Evolutionary conservation across 106 monocot genomes (phyloP), one percentile per base, ranked within the genome.

Genomic region (Hemerocallis citrina): DNA sequence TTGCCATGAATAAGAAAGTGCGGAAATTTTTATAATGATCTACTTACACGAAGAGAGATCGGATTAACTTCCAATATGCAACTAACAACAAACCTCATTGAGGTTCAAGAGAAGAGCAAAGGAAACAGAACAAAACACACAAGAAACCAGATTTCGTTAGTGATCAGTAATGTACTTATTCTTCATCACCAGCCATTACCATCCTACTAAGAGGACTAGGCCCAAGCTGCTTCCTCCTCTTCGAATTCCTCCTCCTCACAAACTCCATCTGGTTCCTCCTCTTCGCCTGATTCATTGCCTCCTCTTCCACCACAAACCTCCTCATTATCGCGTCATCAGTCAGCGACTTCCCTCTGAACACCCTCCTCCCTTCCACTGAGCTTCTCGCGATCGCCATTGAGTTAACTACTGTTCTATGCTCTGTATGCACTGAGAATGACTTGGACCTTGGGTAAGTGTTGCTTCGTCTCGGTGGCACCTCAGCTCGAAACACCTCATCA

Each of bases 231-330:
- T n/a, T n/a, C 70, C 80, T 80, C 46, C 74, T 82, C 69, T 65
- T 69, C 3, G 65, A 44, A 52, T 68, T 59, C 51, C 68, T 82
- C 79, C 84, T 82, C 70, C 66, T 85, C 22, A 93, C 52, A 41
- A 89, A 77, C 74, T 93, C 93, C 81, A 93, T 77, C 55, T 93
- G 85, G 51, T 85, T 89, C n/a, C n/a, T n/a, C 66, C 82, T 69
- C 62, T 76, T 72, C 16, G 61, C 44, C 62, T 83, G 79, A 49
- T 74, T 65, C 84, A 81, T 75, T n/a, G 77, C 73, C 38, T 73
- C 93, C n/a, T n/a, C n/a, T 36, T 81, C 93, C 46, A 89, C 70
- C 57, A 93, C 81, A 52, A 89, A 85, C 34, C 84, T 79, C 51
- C 93, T 81, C 93, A 93, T 93, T 69, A 80, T 12, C 22, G 75